Evolutionary conservation across 768 basidiomycete genomes (phyloP), one percentile per base, ranked within the genome.

Genomic region (Nidularia pulvinata): DNA sequence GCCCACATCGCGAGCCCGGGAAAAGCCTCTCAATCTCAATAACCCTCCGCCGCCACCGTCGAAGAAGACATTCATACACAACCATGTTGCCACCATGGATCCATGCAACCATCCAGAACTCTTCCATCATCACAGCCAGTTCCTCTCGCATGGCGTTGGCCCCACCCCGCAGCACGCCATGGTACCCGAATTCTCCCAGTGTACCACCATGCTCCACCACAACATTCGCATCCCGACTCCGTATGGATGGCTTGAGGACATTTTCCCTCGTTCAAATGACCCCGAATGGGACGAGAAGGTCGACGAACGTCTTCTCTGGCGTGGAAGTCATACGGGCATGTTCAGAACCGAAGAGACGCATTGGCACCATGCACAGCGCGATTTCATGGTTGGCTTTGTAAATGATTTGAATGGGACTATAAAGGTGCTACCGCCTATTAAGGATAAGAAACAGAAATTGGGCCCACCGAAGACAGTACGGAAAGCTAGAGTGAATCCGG

Each of bases 311-410:
- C 58, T 91, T 14, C 71, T 84, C 39, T 92, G 91, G 91, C 76
- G 91, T 37, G 91, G 91, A 2, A 81, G 81, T 39, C 88, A 82
- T 44, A 91, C 89, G 0, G 91, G 90, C 7, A 86, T 83, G 19
- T 69, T 59, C 49, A 76, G 80, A 34, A 60, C 67, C 13, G 52
- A 62, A 1, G 51, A 58, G 1, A 69, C 74, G 7, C 68, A 69
- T 5, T 87, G 86, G 86, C 50, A 65, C 57, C 59, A 71, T 22
- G 71, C 75, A 5, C 87, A 88, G 52, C 70, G 87, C 0, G 62
- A 74, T 19, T 69, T 75, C 19, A 66, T 88, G 2, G 73, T 85
- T 33, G 66, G 69, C 11, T 63, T 69, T 25, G 53, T 78, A 6
- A 82, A 79, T 35, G 63, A 74, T 5, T 47, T 78, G 46, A 69